These are phyloP conservation scores for Trichosanthes cucumerina DNA, from an alignment of 306 rosid genomes.

Conservation along the genomic window DNA sequence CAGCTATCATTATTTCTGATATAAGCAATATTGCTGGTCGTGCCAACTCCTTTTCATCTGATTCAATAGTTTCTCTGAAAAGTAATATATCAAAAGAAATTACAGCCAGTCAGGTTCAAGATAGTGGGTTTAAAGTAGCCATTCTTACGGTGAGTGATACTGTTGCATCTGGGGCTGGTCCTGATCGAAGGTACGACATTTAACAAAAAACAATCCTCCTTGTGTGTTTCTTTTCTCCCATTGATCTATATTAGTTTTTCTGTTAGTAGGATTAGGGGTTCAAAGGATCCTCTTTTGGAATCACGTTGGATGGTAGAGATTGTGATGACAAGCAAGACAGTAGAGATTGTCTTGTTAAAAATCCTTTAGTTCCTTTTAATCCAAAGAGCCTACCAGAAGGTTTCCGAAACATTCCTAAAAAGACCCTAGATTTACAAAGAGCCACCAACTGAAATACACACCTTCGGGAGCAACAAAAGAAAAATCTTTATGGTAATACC, in stretches of 20 bases:
- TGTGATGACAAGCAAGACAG: background rate
- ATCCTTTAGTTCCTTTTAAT: background rate
- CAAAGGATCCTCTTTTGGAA: background rate
- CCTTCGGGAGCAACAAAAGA: no score
- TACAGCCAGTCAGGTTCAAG: slow-evolving; percentile 23
- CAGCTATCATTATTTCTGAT: slow-evolving; percentile 68
- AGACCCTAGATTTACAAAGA: background rate
- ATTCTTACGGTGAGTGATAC: slow-evolving; percentile 93
- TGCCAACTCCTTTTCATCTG: slow-evolving; percentile 19
- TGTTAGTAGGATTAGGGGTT: background rate
- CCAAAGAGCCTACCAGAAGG: background rate
- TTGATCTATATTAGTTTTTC: background rate
- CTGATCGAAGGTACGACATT: slow-evolving; percentile 69
- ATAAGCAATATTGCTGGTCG: slow-evolving; percentile 15
- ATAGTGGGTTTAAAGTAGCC: slow-evolving; percentile 46
- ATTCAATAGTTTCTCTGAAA: slow-evolving; percentile 17
- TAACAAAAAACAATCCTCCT: background rate
- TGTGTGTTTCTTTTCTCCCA: background rate
- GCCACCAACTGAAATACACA: background rate
- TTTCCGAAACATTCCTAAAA: background rate
- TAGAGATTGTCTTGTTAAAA: background rate
- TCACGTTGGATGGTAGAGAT: background rate
- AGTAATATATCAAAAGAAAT: slow-evolving; percentile 20
- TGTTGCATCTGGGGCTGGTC: slow-evolving; percentile 77
- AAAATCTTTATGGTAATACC: no score